These are phyloP conservation scores for Chlorencoelia australis DNA, from an alignment of 2,329 filamentous ascomycete genomes.

Conservation along the genomic window DNA sequence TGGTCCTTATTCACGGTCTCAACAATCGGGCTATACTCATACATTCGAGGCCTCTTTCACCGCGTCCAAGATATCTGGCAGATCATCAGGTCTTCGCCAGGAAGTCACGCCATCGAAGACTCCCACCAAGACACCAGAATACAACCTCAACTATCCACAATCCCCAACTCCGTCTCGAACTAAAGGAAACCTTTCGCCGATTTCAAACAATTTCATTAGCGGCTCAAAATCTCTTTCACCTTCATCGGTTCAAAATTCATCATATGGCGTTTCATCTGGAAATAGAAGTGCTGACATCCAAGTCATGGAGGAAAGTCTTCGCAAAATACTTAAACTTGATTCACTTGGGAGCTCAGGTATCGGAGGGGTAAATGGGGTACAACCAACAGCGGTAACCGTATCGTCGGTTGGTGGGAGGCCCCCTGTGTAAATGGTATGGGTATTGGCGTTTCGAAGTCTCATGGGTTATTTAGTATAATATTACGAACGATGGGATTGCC, in stretches of 20 bases:
- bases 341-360: slow-evolving; percentile 14
- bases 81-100: slow-evolving; percentile 26
- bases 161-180: slow-evolving; percentile 17
- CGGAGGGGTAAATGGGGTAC: no score
- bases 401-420: slow-evolving; percentile 18
- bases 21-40: slow-evolving; percentile 9
- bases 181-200: slow-evolving; percentile 12
- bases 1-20: slow-evolving; percentile 7
- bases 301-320: slow-evolving; percentile 27
- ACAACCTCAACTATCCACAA: slow-evolving; percentile 10
- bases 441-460: slow-evolving; percentile 21
- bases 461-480: slow-evolving; percentile 9
- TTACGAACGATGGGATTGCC: slow-evolving; percentile 7
- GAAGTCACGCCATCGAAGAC: slow-evolving; percentile 25
- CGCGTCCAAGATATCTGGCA: slow-evolving; percentile 11
- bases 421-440: slow-evolving; percentile 18
- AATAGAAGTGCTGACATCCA: slow-evolving; percentile 18
- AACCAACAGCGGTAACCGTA: no score
- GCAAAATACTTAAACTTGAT: slow-evolving; percentile 26
- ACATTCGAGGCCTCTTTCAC: slow-evolving; percentile 10
- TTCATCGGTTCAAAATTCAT: slow-evolving; percentile 11
- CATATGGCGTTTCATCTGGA: slow-evolving; percentile 14
- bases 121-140: slow-evolving; percentile 20
- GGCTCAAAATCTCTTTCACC: slow-evolving; percentile 10
- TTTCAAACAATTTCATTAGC: slow-evolving; percentile 9